A percentile compares a stretch with the other conserved stretches of the same genome.
Evolutionary conservation across 1,284 basidiomycete species (phyloP).

Genomic region (Marasmius fiardii): DNA sequence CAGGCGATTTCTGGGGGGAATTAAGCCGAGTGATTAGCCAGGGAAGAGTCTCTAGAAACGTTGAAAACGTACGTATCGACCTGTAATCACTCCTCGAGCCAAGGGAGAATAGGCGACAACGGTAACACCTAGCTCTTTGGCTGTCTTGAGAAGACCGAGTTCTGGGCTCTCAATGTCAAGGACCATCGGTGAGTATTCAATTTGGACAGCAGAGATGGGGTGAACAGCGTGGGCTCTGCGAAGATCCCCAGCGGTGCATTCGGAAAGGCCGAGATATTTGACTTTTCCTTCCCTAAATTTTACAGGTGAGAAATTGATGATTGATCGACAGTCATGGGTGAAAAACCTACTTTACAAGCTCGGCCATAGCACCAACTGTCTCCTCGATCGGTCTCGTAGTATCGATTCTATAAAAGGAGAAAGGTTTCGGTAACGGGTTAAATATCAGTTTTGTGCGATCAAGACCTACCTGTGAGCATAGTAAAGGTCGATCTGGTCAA

Average conservation of each 20-base stretch:
- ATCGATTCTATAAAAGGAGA: conserved; percentile 8
- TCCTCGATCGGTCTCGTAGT: conserved; percentile 26
- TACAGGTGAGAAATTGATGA: neutral
- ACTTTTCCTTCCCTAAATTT: conserved; percentile 50
- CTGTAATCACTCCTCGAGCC: conserved; percentile 61
- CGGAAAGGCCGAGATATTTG: conserved; percentile 60
- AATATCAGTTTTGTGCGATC: neutral
- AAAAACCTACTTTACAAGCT: conserved; percentile 25
- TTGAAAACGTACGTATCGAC: conserved; percentile 32
- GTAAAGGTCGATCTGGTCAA: conserved; percentile 31
- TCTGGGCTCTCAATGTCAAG: conserved; percentile 48
- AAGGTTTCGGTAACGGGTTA: neutral
- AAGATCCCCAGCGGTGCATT: conserved; percentile 54
- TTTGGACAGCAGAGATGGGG: conserved; percentile 59
- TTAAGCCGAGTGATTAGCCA: neutral
- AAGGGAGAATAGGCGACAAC: conserved; percentile 63
- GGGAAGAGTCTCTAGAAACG: conserved; percentile 25
- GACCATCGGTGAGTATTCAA: conserved; percentile 64
- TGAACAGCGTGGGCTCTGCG: conserved; percentile 61
- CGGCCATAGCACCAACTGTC: conserved; percentile 28
- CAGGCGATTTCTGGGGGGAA: conserved; percentile 36
- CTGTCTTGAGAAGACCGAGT: conserved; percentile 43
- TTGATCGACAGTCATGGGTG: neutral
- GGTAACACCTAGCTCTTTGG: conserved; percentile 48
- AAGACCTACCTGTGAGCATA: conserved; percentile 25